phyloP scores from a whole-genome alignment of 257 asterid genomes.

The Solanum paucissectum region DNA sequence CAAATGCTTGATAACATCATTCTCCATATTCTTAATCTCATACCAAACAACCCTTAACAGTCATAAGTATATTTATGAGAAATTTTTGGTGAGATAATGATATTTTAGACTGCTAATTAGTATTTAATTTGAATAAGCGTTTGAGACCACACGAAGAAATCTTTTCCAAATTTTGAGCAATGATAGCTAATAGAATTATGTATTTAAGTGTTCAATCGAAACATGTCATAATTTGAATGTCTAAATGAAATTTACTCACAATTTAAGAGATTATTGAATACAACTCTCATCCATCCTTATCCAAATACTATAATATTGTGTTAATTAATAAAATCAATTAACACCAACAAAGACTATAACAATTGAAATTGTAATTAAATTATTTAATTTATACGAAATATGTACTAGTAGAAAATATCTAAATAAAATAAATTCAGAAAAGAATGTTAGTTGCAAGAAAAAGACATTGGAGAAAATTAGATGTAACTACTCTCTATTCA shows the following conservation, averaged over 20 bases:
- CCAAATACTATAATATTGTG: not conserved
- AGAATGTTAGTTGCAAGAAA: not conserved
- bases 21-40: too few species aligned
- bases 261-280: too few species aligned
- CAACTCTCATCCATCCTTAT: not conserved
- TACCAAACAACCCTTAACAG: too few species aligned
- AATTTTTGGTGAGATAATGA: not conserved
- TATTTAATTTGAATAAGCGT: not conserved
- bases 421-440: not conserved
- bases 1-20: too few species aligned
- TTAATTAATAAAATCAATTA: not conserved
- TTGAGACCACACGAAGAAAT: not conserved
- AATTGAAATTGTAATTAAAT: not conserved
- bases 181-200: too few species aligned
- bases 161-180: too few species aligned
- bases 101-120: too few species aligned
- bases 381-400: not conserved
- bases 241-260: too few species aligned
- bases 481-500: not conserved
- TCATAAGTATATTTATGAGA: not conserved
- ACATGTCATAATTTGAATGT: not conserved
- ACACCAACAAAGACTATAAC: not conserved
- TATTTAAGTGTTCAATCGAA: too few species aligned
- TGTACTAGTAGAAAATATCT: not conserved
- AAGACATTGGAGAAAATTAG: not conserved